A percentile compares a stretch with the other conserved stretches of the same genome.
These are phyloP conservation scores for Aspergillus sp. DNA, from an alignment of 2,329 filamentous ascomycete genomes.

Conservation along the genomic window DNA sequence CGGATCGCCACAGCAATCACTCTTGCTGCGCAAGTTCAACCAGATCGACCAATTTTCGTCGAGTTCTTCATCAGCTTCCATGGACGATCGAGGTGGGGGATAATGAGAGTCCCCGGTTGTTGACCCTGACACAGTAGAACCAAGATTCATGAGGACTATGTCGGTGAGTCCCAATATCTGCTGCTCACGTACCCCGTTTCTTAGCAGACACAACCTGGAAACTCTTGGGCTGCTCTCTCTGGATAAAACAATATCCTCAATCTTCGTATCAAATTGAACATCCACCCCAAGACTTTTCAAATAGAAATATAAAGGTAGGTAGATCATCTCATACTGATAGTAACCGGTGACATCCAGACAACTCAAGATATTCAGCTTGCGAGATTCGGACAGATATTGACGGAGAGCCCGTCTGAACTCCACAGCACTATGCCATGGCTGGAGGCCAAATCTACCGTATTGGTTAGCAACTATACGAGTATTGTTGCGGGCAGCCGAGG, in stretches of 20 bases:
- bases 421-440: constrained; percentile 17
- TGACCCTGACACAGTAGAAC: background rate
- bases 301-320: background rate
- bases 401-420: constrained; percentile 17
- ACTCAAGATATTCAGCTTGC: constrained; percentile 1
- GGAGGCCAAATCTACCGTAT: constrained; percentile 9
- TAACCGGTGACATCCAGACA: background rate
- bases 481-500: background rate
- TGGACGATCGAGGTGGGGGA: constrained; percentile 8
- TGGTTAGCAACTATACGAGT: background rate
- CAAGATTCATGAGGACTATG: background rate
- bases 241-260: background rate
- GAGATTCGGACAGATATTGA: constrained; percentile 11
- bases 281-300: background rate
- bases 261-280: background rate
- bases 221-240: background rate
- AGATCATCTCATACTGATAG: background rate
- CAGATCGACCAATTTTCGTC: constrained; percentile 42
- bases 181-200: background rate
- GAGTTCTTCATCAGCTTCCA: constrained; percentile 20
- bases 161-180: background rate
- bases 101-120: background rate
- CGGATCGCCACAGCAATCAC: constrained; percentile 31
- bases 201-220: background rate
- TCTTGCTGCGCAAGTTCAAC: constrained; percentile 33